Evolutionary conservation across 352 stramenopile genomes (phyloP).

Genomic region (Phytophthora melonis): DNA sequence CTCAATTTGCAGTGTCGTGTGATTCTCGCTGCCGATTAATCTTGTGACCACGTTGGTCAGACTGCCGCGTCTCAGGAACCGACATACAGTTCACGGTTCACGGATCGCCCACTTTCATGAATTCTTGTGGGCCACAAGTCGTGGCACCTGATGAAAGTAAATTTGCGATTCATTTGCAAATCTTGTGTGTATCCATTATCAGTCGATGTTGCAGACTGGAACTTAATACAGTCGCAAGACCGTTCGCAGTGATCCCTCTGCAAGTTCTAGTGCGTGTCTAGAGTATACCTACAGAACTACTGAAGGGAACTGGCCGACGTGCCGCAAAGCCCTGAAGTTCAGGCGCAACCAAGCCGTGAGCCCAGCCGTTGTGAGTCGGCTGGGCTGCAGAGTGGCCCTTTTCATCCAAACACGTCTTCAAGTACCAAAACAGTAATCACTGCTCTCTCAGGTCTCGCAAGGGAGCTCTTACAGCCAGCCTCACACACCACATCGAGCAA

Average conservation of each 20-base stretch:
- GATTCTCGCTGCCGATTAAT: no score
- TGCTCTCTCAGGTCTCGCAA: neutral
- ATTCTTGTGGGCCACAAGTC: no score
- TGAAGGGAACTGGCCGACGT: neutral
- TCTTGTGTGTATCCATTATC: neutral
- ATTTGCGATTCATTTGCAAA: neutral
- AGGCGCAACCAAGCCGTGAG: neutral
- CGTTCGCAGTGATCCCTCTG: neutral
- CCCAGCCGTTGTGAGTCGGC: neutral
- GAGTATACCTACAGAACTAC: no score
- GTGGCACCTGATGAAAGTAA: no score
- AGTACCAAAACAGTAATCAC: slow-evolving; percentile 7
- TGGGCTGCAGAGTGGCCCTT: slow-evolving; percentile 3
- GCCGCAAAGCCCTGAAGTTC: neutral
- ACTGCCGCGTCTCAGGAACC: no score
- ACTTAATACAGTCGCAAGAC: neutral
- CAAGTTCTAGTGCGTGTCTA: no score
- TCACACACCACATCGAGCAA: neutral
- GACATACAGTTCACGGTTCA: no score
- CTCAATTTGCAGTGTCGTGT: no score
- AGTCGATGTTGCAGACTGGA: no score
- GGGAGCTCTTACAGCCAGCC: neutral
- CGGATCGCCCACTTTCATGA: no score
- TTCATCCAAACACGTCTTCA: slow-evolving; percentile 6
- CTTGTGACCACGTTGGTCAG: no score